Evolutionary conservation across 2,329 filamentous ascomycete species (phyloP).

Genomic region (Rugonectria rugulosa): DNA sequence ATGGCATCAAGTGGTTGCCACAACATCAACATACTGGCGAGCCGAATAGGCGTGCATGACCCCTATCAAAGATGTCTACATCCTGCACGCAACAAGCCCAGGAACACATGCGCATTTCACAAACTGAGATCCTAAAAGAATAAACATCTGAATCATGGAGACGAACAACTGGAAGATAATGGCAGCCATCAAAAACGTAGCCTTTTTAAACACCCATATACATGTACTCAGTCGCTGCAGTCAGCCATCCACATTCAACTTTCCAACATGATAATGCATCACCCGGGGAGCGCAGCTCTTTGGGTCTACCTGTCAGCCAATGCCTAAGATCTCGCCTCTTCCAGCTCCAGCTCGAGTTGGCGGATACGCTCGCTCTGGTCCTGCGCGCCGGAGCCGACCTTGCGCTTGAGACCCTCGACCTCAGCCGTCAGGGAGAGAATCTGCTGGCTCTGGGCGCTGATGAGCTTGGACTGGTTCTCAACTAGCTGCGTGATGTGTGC

Average conservation of each 20-base stretch:
- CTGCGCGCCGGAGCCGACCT: slow-evolving; percentile 63
- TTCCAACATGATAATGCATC: slow-evolving; percentile 23
- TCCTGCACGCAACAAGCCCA: too few relatives aligned
- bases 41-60: too few relatives aligned
- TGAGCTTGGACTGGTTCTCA: slow-evolving; percentile 78
- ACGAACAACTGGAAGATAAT: not conserved
- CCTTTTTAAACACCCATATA: slow-evolving; percentile 39
- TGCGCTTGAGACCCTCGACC: slow-evolving; percentile 82
- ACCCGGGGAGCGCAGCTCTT: slow-evolving; percentile 11
- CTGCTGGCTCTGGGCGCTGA: slow-evolving; percentile 78
- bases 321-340: slow-evolving; percentile 65
- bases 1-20: too few relatives aligned
- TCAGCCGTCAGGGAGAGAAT: slow-evolving; percentile 75
- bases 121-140: too few relatives aligned
- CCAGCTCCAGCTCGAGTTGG: slow-evolving; percentile 72
- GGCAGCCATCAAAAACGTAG: slow-evolving; percentile 32
- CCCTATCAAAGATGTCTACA: too few relatives aligned
- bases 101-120: too few relatives aligned
- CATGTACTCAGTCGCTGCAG: slow-evolving; percentile 37
- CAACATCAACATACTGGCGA: too few relatives aligned
- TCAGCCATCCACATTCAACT: slow-evolving; percentile 22
- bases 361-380: slow-evolving; percentile 74
- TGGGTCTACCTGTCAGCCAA: not conserved
- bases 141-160: too few relatives aligned
- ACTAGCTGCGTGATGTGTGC: slow-evolving; percentile 80